Conservation (phyloP, 306 rosid genomes). For the Quercus bicolor region DNA sequence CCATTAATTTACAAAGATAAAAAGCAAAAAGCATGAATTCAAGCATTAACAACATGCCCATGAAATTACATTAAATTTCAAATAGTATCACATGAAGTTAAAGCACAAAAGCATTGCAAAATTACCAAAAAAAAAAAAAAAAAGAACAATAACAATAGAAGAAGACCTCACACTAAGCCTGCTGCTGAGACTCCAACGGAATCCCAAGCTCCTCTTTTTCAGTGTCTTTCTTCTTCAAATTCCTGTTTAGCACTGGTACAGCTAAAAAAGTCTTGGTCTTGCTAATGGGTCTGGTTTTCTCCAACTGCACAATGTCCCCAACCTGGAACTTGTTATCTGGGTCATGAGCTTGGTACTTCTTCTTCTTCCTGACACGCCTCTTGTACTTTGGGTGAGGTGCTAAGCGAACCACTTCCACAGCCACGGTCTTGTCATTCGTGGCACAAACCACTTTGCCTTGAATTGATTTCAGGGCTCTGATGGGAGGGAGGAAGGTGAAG, state of each 20-base stretch:
- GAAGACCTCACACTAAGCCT: constrained; percentile 17
- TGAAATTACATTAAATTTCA: constrained; percentile 13
- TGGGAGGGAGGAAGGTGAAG: constrained; percentile 38
- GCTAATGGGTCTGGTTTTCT: constrained; percentile 73
- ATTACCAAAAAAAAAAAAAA: background rate
- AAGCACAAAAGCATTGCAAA: background rate
- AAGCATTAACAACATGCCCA: constrained; percentile 11
- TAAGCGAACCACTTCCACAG: constrained; percentile 79
- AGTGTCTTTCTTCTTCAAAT: background rate
- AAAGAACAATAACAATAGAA: constrained; percentile 1
- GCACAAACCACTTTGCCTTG: constrained; percentile 80
- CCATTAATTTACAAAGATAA: background rate
- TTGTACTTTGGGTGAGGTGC: constrained; percentile 93
- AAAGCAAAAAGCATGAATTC: background rate
- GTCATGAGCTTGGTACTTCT: constrained; percentile 98
- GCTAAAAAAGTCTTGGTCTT: constrained; percentile 87
- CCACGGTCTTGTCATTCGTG: constrained; percentile 72
- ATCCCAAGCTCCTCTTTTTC: constrained; percentile 42
- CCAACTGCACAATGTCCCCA: constrained; percentile 81
- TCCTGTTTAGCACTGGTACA: constrained; percentile 38
- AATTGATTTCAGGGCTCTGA: constrained; percentile 64
- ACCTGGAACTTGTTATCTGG: constrained; percentile 74
- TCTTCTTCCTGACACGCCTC: constrained; percentile 82
- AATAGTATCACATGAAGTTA: background rate
- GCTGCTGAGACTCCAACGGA: constrained; percentile 68